phyloP scores from a whole-genome alignment of 768 basidiomycete genomes.

The Pilatotrama ljubarskyi region DNA sequence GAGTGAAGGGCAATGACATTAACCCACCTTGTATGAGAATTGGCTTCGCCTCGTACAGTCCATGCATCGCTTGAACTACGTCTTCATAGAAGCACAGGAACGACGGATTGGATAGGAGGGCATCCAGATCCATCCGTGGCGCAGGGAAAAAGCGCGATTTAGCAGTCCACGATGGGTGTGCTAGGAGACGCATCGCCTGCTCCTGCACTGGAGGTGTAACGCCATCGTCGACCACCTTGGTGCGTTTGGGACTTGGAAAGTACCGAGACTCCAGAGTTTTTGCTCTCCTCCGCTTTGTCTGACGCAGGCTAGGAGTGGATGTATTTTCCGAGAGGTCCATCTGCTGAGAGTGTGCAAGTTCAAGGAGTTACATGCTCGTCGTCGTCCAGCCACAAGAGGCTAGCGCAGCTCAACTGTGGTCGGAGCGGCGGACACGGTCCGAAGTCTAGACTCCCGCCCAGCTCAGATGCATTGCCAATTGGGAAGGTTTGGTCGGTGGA shows the following conservation, averaged over 20 bases:
- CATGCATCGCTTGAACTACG: neutral
- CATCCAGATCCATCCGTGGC: neutral
- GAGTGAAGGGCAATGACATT: no score
- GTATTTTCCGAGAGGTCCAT: no score
- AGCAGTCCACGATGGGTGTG: neutral
- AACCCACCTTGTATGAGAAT: constrained; percentile 33
- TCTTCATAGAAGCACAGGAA: constrained; percentile 12
- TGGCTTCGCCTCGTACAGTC: constrained; percentile 27
- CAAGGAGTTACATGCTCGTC: neutral
- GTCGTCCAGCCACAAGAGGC: neutral
- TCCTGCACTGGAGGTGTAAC: neutral
- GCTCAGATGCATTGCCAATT: neutral
- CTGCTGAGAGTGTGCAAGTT: no score
- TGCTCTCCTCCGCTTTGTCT: no score
- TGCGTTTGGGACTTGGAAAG: constrained; percentile 2
- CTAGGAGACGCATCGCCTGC: neutral
- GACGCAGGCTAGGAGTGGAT: no score
- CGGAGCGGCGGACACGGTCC: no score
- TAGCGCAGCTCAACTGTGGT: no score
- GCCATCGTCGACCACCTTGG: neutral
- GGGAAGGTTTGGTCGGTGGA: neutral
- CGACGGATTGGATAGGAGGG: neutral
- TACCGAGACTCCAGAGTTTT: neutral
- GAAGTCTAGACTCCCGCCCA: neutral
- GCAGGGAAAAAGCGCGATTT: constrained; percentile 4